Conservation (phyloP, 768 basidiomycete genomes). For the Russula compacta region DNA sequence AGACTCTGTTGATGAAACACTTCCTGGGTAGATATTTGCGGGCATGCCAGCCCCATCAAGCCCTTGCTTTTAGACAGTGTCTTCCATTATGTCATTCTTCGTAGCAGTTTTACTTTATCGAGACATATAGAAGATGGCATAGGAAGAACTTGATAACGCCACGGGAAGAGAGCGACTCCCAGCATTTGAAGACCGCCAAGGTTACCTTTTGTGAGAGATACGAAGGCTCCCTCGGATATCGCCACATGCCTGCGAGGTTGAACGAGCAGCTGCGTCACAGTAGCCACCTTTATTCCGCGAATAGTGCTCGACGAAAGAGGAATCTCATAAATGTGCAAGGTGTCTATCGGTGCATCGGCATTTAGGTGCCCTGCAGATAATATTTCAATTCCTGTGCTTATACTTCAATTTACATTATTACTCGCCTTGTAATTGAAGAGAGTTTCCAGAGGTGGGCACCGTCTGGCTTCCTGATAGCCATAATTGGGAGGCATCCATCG, state of each 20-base stretch:
- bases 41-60: not conserved
- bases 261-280: too few species aligned
- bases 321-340: too few species aligned
- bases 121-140: not conserved
- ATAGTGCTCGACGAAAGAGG: too few species aligned
- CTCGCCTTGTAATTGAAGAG: constrained; percentile 7
- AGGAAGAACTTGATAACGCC: not conserved
- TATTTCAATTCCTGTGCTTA: not conserved
- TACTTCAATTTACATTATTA: not conserved
- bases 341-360: not conserved
- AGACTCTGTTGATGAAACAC: not conserved
- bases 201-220: not conserved
- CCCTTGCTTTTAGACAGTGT: not conserved
- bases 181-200: not conserved
- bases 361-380: not conserved
- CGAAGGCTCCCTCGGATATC: too few species aligned
- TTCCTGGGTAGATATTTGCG: not conserved
- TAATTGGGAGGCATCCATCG: not conserved
- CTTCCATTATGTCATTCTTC: not conserved
- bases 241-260: too few species aligned
- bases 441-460: not conserved
- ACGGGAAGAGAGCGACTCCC: not conserved
- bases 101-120: not conserved
- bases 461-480: not conserved
- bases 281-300: too few species aligned